These are phyloP conservation scores for Fusarium odoratissimum DNA, from an alignment of 2,329 filamentous ascomycete genomes.

Conservation along the genomic window DNA sequence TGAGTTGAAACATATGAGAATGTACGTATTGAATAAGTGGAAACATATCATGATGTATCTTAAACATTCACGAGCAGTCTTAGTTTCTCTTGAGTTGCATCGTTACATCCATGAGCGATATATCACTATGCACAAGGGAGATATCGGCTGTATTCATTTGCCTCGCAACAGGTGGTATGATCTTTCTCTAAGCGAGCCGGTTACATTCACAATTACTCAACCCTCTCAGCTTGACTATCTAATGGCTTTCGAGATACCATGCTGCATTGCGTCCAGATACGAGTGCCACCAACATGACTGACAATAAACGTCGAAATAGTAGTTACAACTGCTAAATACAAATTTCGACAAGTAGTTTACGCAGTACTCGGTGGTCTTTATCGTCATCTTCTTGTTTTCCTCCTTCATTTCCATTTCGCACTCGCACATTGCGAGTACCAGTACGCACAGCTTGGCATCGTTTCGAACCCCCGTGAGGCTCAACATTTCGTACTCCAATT, in stretches of 20 bases:
- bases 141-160: background rate
- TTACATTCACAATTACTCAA: no score
- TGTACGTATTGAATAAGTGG: rapidly evolving
- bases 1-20: background rate
- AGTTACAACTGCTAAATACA: background rate
- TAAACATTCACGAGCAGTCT: background rate
- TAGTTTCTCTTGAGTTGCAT: background rate
- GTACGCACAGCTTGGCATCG: background rate
- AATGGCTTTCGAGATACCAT: background rate
- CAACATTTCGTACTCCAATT: background rate
- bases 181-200: background rate
- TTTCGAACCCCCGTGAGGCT: background rate
- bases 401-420: no score
- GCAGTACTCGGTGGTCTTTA: rapidly evolving
- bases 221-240: background rate
- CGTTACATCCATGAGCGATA: background rate
- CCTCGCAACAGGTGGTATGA: background rate
- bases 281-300: rapidly evolving
- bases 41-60: background rate
- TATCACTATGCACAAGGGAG: background rate
- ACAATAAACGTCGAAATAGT: background rate
- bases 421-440: background rate
- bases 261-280: background rate
- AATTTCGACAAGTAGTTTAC: background rate
- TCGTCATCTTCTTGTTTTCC: background rate